Percentiles rank a stretch among this genome's conserved stretches.
phyloP scores from a whole-genome alignment of 2,329 filamentous ascomycete species.

The Mycosphaerella sp. region DNA sequence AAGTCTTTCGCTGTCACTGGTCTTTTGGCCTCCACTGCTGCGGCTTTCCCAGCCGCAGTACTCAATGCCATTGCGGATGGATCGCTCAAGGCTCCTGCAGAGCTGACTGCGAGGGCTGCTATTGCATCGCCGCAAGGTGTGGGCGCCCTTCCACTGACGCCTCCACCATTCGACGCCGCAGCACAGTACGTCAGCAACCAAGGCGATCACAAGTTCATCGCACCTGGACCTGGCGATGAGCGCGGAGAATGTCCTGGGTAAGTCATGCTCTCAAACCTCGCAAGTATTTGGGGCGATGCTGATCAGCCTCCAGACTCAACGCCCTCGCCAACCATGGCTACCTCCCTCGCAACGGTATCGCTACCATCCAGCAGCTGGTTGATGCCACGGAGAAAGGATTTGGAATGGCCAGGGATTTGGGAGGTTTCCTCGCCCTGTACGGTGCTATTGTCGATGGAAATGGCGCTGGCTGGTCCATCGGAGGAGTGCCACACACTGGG shows the following conservation, averaged over 20 bases:
- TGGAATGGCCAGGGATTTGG: slow-evolving; percentile 29
- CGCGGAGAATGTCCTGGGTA: slow-evolving; percentile 32
- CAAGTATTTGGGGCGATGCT: not conserved
- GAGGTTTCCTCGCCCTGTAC: slow-evolving; percentile 17
- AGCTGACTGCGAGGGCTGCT: not conserved
- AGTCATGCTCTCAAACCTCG: slow-evolving; percentile 15
- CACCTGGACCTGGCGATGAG: slow-evolving; percentile 25
- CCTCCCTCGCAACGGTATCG: slow-evolving; percentile 17
- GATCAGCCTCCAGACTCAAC: not conserved
- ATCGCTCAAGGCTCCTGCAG: not conserved
- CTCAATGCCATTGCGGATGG: not conserved
- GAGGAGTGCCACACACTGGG: slow-evolving; percentile 17
- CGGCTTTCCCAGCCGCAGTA: not conserved
- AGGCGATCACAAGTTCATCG: slow-evolving; percentile 26
- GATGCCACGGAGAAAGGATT: slow-evolving; percentile 27
- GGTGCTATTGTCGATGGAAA: slow-evolving; percentile 22
- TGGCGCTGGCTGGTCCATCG: slow-evolving; percentile 17
- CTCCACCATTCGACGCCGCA: slow-evolving; percentile 31
- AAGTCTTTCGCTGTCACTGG: slow-evolving; percentile 2
- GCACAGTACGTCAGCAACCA: slow-evolving; percentile 28
- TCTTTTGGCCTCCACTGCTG: not conserved
- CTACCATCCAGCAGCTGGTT: slow-evolving; percentile 33
- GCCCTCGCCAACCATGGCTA: not conserved
- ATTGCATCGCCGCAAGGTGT: slow-evolving; percentile 22
- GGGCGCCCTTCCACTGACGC: slow-evolving; percentile 24